Conservation (phyloP, 2,329 filamentous ascomycete species). For the Teratosphaeria gauchensis region DNA sequence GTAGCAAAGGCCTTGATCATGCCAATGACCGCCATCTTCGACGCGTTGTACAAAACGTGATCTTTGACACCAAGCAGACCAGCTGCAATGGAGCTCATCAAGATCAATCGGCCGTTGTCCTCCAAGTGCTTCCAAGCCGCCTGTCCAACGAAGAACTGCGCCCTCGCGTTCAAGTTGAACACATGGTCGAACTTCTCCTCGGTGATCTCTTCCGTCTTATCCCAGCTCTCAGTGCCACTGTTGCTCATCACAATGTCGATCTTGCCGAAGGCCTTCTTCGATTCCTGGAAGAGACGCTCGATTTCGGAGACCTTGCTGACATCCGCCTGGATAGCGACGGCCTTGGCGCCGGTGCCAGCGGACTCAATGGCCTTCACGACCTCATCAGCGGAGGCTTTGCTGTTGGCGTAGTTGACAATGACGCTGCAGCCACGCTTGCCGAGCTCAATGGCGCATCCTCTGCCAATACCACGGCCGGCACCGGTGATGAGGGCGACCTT, state of each 20-base stretch:
- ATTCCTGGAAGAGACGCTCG: conserved; percentile 44
- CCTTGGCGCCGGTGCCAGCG: conserved; percentile 40
- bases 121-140: conserved; percentile 63
- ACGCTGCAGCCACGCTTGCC: conserved; percentile 55
- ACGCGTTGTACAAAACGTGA: conserved; percentile 62
- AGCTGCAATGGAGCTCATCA: conserved; percentile 64
- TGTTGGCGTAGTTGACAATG: conserved; percentile 56
- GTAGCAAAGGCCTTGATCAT: conserved; percentile 63
- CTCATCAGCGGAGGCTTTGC: conserved; percentile 40
- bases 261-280: conserved; percentile 33
- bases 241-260: conserved; percentile 45
- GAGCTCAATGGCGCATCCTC: conserved; percentile 57
- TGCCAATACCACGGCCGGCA: conserved; percentile 56
- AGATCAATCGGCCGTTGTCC: conserved; percentile 60
- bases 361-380: conserved; percentile 38
- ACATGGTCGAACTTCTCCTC: conserved; percentile 64
- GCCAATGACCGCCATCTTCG: conserved; percentile 63
- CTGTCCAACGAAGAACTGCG: conserved; percentile 70
- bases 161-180: conserved; percentile 58
- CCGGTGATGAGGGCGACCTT: conserved; percentile 55
- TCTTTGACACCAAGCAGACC: conserved; percentile 58
- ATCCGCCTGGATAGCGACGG: conserved; percentile 51
- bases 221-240: conserved; percentile 55
- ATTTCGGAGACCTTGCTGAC: conserved; percentile 48
- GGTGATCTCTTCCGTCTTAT: conserved; percentile 57